Conservation (phyloP, 2,329 filamentous ascomycete species). For the Neophaeococcomyces aloes region DNA sequence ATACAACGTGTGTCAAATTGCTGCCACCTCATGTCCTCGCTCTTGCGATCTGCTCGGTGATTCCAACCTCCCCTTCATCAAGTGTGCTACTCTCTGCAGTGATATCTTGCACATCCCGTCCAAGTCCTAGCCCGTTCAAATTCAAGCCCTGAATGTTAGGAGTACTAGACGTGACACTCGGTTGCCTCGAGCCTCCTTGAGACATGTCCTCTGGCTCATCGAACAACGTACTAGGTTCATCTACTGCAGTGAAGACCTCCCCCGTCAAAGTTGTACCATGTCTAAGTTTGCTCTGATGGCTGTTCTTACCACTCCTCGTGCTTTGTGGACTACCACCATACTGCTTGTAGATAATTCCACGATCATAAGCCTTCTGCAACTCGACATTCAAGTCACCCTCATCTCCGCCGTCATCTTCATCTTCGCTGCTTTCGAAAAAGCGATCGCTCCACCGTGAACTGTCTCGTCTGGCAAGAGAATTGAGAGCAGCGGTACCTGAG, state of each 20-base stretch:
- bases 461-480: constrained; percentile 32
- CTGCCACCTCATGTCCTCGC: neutral
- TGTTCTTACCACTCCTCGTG: neutral
- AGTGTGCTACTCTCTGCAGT: neutral
- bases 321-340: neutral
- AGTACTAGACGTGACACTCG: too few species aligned
- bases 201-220: constrained; percentile 3
- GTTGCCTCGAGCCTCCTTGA: neutral
- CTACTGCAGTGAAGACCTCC: neutral
- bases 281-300: neutral
- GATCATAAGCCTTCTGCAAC: constrained; percentile 13
- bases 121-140: neutral
- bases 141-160: too few species aligned
- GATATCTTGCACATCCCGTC: neutral
- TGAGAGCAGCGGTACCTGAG: constrained; percentile 16
- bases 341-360: constrained; percentile 7
- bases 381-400: constrained; percentile 20
- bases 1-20: too few species aligned
- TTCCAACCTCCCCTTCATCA: neutral
- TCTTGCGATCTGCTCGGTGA: neutral
- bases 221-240: neutral
- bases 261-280: neutral
- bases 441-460: constrained; percentile 57
- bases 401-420: constrained; percentile 35
- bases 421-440: constrained; percentile 49